A percentile compares a stretch with the other conserved stretches of the same genome.
phyloP scores from a whole-genome alignment of 1,284 basidiomycete genomes.

The Apiotrichum domesticum region DNA sequence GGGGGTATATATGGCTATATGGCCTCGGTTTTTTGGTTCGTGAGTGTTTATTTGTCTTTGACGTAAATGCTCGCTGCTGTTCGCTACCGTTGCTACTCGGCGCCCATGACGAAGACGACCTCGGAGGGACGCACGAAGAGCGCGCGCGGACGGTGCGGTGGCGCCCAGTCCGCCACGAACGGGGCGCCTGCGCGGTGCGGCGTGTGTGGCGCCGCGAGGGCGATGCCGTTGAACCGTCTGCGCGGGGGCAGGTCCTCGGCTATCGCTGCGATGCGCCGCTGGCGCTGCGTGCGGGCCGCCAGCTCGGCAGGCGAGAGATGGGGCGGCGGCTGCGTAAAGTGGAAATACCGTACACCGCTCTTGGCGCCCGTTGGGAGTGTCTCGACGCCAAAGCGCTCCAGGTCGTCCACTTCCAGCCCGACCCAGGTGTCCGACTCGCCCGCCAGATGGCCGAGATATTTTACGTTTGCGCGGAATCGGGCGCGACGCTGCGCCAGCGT shows the following conservation, averaged over 20 bases:
- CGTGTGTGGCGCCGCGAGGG: not conserved
- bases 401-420: constrained; percentile 76
- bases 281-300: constrained; percentile 9
- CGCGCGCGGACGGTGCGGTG: constrained; percentile 24
- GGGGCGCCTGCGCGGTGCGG: constrained; percentile 11
- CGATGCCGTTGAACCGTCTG: not conserved
- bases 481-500: constrained; percentile 60
- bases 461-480: constrained; percentile 75
- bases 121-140: constrained; percentile 39
- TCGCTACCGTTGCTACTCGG: constrained; percentile 16
- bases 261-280: constrained; percentile 23
- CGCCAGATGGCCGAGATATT: constrained; percentile 77
- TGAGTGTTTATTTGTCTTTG: too few species aligned
- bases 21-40: not conserved
- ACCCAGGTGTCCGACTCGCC: constrained; percentile 77
- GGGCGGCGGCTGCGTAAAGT: constrained; percentile 15
- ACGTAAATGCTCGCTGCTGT: too few species aligned
- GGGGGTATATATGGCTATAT: too few species aligned
- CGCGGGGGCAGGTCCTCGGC: constrained; percentile 12
- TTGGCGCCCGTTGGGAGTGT: constrained; percentile 23
- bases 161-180: constrained; percentile 9
- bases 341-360: constrained; percentile 35
- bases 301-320: not conserved
- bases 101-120: constrained; percentile 38
- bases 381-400: constrained; percentile 45